These are phyloP conservation scores for Globisporangium camurandrum DNA, from an alignment of 352 stramenopile species.

Conservation along the genomic window DNA sequence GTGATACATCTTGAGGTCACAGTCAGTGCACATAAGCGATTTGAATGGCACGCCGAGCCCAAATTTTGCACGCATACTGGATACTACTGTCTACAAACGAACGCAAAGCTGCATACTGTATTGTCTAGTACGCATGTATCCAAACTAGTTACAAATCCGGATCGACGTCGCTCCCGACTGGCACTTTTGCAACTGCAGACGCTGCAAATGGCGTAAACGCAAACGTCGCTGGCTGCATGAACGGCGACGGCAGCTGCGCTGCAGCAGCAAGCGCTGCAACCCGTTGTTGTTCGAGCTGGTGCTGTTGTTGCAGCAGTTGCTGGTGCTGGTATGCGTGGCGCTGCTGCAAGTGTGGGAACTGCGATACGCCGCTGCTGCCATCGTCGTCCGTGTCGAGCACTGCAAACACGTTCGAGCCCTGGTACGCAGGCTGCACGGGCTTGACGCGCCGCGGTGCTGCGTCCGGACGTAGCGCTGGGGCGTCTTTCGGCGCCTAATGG, in stretches of 20 bases:
- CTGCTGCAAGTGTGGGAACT: slow-evolving; percentile 11
- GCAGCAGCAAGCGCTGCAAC: slow-evolving; percentile 10
- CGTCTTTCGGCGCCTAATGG: slow-evolving; percentile 30
- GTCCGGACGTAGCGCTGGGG: slow-evolving; percentile 14
- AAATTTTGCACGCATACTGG: too few relatives aligned
- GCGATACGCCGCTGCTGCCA: slow-evolving; percentile 15
- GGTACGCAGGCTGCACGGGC: slow-evolving; percentile 25
- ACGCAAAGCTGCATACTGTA: too few relatives aligned
- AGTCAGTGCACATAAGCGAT: too few relatives aligned
- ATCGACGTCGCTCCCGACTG: too few relatives aligned
- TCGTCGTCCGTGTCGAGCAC: slow-evolving; percentile 51
- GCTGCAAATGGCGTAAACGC: slow-evolving; percentile 22
- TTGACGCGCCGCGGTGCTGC: slow-evolving; percentile 18
- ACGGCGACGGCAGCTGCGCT: slow-evolving; percentile 16
- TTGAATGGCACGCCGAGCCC: too few relatives aligned
- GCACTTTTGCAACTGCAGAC: slow-evolving; percentile 12
- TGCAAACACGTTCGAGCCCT: slow-evolving; percentile 48
- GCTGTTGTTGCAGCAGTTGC: slow-evolving; percentile 3
- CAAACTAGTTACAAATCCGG: too few relatives aligned
- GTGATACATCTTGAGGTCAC: too few relatives aligned
- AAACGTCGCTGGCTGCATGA: slow-evolving; percentile 69
- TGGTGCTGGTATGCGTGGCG: slow-evolving; percentile 8
- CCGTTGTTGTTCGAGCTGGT: slow-evolving; percentile 6
- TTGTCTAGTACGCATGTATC: too few relatives aligned
- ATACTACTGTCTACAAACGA: too few relatives aligned